These are phyloP conservation scores for Capsella rubella DNA, from an alignment of 441 rosid species.

Conservation along the genomic window DNA sequence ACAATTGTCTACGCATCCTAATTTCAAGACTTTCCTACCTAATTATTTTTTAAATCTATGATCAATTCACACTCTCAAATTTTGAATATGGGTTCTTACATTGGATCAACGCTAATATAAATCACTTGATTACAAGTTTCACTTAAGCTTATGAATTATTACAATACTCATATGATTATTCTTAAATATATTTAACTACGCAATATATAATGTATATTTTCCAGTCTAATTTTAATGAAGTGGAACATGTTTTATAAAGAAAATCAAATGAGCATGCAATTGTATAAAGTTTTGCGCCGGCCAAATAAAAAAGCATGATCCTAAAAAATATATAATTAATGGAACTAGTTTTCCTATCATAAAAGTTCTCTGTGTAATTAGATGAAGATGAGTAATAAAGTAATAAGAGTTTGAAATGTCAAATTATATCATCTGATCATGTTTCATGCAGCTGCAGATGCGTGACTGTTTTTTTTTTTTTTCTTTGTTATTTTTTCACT, in stretches of 20 bases:
- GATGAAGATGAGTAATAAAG: not conserved
- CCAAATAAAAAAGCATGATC: not conserved
- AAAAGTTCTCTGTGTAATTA: too few species aligned
- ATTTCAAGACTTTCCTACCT: slow-evolving; percentile 8
- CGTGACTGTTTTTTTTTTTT: not conserved
- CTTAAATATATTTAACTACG: too few species aligned
- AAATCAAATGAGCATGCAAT: not conserved
- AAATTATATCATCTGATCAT: slow-evolving; percentile 1
- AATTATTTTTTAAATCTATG: not conserved
- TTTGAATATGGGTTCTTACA: not conserved
- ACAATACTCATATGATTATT: not conserved
- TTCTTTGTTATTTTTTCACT: not conserved
- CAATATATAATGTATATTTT: too few species aligned
- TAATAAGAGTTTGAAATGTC: not conserved
- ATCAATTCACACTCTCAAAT: not conserved
- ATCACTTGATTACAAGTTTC: not conserved
- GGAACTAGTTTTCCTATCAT: not conserved
- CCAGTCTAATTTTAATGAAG: not conserved
- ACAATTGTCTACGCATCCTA: slow-evolving; percentile 32
- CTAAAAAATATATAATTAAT: not conserved
- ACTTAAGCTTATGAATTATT: not conserved
- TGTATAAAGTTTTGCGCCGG: not conserved
- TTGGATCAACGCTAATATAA: not conserved
- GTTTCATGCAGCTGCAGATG: slow-evolving; percentile 17
- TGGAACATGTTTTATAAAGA: not conserved